Evolutionary conservation across 2,329 filamentous ascomycete species (phyloP).

Genomic region (Penicillium expansum): DNA sequence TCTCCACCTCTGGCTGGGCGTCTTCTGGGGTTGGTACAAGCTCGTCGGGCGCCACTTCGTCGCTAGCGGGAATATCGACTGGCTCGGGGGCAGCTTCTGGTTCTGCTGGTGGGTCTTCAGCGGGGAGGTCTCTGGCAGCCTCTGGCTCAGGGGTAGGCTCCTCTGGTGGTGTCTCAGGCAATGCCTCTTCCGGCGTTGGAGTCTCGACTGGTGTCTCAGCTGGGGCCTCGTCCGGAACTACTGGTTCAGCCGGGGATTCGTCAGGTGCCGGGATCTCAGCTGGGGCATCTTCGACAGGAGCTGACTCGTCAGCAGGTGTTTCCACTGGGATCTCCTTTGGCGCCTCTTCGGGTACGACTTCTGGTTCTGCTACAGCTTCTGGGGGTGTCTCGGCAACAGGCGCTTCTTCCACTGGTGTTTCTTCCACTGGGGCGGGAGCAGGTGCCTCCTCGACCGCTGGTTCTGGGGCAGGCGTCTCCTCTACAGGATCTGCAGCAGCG

Average conservation of each 20-base stretch:
- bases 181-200: not conserved
- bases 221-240: constrained; percentile 9
- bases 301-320: not conserved
- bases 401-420: constrained; percentile 14
- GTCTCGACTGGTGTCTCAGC: constrained; percentile 3
- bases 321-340: constrained; percentile 4
- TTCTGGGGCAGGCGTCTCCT: constrained; percentile 12
- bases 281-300: constrained; percentile 7
- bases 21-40: not conserved
- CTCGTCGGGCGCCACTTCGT: constrained; percentile 10
- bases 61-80: constrained; percentile 7
- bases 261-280: constrained; percentile 9
- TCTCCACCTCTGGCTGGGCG: not conserved
- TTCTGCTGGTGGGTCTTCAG: constrained; percentile 8
- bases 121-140: constrained; percentile 3
- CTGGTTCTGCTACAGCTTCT: constrained; percentile 7
- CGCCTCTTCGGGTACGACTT: constrained; percentile 5
- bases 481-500: constrained; percentile 8
- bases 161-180: constrained; percentile 4
- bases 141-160: constrained; percentile 3
- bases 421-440: constrained; percentile 15
- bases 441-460: constrained; percentile 2
- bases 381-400: not conserved
- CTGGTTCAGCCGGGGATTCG: constrained; percentile 5
- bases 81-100: constrained; percentile 10